phyloP scores from a whole-genome alignment of 1,139 yeast genomes.

The Eremothecium gossypii region DNA sequence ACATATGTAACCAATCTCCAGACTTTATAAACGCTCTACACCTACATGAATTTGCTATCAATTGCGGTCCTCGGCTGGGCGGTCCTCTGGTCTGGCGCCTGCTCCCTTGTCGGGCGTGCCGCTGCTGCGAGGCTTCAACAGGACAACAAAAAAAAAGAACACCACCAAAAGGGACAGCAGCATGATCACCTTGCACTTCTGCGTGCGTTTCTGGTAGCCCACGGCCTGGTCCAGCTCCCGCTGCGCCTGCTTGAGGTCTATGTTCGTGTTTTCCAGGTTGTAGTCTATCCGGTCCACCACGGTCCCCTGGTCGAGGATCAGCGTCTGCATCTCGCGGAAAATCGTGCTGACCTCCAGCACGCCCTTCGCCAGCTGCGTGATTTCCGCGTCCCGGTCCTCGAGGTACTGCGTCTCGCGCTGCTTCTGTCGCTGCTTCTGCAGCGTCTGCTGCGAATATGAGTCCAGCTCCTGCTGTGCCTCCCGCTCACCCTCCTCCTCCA shows the following conservation, averaged over 20 bases:
- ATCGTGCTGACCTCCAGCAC: slow-evolving; percentile 88
- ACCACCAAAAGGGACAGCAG: slow-evolving; percentile 62
- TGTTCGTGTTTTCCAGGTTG: slow-evolving; percentile 70
- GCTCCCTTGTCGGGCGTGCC: no score
- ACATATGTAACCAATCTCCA: no score
- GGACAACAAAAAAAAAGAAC: slow-evolving; percentile 59
- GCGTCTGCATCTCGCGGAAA: slow-evolving; percentile 82
- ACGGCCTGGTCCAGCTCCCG: slow-evolving; percentile 71
- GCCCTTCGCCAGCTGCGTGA: slow-evolving; percentile 85
- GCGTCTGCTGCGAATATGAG: slow-evolving; percentile 37
- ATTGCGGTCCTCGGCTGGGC: no score
- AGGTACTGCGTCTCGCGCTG: slow-evolving; percentile 34
- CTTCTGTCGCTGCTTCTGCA: slow-evolving; percentile 33
- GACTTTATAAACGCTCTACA: no score
- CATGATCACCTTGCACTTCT: slow-evolving; percentile 81
- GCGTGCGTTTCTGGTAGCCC: slow-evolving; percentile 75
- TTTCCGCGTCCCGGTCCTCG: slow-evolving; percentile 76
- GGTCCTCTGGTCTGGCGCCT: no score
- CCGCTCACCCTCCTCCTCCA: slow-evolving; percentile 38
- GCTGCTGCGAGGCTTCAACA: slow-evolving; percentile 50
- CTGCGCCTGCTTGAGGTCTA: slow-evolving; percentile 68
- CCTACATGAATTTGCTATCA: no score
- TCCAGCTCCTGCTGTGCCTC: slow-evolving; percentile 33
- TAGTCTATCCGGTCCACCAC: slow-evolving; percentile 87
- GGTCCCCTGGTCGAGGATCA: slow-evolving; percentile 94